phyloP scores from a whole-genome alignment of 495 filamentous ascomycete species.

The Hypoxylon subgilvum region DNA sequence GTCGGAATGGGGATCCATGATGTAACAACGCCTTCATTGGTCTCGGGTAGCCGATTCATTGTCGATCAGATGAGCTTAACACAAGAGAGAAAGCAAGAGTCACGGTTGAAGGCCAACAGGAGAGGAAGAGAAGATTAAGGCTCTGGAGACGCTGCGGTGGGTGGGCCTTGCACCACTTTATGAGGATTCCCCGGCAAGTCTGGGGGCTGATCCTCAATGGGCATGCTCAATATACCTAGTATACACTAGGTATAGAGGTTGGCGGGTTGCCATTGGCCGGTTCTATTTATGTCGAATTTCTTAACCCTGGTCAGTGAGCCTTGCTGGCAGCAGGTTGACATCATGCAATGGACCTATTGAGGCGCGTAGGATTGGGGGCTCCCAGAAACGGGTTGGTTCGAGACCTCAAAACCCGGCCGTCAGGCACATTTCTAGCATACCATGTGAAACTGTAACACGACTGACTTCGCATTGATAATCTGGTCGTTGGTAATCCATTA shows the following conservation, averaged over 20 bases:
- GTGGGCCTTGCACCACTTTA: slow-evolving; percentile 24
- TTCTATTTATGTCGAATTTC: slow-evolving; percentile 32
- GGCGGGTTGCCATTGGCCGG: slow-evolving; percentile 13
- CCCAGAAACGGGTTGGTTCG: background rate
- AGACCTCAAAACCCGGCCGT: background rate
- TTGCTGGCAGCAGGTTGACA: background rate
- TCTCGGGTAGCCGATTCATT: slow-evolving; percentile 37
- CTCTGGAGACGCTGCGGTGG: slow-evolving; percentile 4
- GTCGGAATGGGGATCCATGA: slow-evolving; percentile 39
- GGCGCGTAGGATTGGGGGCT: slow-evolving; percentile 20
- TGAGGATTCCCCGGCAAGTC: background rate
- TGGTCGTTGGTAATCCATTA: background rate
- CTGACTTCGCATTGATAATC: background rate
- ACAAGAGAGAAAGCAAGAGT: slow-evolving; percentile 11
- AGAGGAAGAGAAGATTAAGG: background rate
- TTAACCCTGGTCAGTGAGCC: slow-evolving; percentile 13
- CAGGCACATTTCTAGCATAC: background rate
- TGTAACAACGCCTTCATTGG: slow-evolving; percentile 32
- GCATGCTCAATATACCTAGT: slow-evolving; percentile 7
- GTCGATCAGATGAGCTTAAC: slow-evolving; percentile 13
- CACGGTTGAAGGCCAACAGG: too few species aligned
- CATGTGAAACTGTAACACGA: background rate
- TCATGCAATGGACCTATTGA: slow-evolving; percentile 11
- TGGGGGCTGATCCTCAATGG: slow-evolving; percentile 5
- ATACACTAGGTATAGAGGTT: background rate